A percentile compares a stretch with the other conserved stretches of the same genome.
Evolutionary conservation across 371 early-diverging fungal species (phyloP).

Genomic region (Capniomyces stellatus): DNA sequence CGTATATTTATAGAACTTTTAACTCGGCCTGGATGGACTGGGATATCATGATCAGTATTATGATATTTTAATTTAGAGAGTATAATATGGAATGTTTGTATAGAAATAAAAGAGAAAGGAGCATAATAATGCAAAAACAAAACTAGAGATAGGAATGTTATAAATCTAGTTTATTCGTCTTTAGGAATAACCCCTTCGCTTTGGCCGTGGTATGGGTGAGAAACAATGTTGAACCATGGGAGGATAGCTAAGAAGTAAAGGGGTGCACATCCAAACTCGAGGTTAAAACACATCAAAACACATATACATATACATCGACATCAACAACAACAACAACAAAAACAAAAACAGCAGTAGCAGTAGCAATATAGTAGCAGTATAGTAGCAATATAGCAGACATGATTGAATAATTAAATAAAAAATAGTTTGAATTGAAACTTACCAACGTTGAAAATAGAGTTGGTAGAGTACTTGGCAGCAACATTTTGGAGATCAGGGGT

Average conservation of each 20-base stretch:
- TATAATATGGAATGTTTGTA: too few species aligned
- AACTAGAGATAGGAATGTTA: too few species aligned
- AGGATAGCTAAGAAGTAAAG: constrained; percentile 8
- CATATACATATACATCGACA: background rate
- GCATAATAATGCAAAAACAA: too few species aligned
- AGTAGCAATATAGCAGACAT: background rate
- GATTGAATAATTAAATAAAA: background rate
- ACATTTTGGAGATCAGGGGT: constrained; percentile 39
- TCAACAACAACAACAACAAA: background rate
- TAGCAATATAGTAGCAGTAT: background rate
- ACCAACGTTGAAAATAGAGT: constrained; percentile 19
- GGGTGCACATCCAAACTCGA: background rate
- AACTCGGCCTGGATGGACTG: too few species aligned
- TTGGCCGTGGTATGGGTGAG: constrained; percentile 56
- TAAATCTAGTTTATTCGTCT: too few species aligned
- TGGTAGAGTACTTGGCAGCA: constrained; percentile 45
- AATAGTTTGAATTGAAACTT: background rate
- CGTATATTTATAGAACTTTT: too few species aligned
- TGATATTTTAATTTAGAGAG: too few species aligned
- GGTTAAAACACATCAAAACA: background rate
- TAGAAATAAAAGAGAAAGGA: too few species aligned
- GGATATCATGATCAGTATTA: too few species aligned
- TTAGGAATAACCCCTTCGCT: constrained; percentile 23
- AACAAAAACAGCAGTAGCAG: background rate
- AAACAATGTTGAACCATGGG: constrained; percentile 70